A percentile compares a stretch with the other conserved stretches of the same genome.
Evolutionary conservation across 1,284 basidiomycete species (phyloP).

Genomic region (Malassezia sympodialis): DNA sequence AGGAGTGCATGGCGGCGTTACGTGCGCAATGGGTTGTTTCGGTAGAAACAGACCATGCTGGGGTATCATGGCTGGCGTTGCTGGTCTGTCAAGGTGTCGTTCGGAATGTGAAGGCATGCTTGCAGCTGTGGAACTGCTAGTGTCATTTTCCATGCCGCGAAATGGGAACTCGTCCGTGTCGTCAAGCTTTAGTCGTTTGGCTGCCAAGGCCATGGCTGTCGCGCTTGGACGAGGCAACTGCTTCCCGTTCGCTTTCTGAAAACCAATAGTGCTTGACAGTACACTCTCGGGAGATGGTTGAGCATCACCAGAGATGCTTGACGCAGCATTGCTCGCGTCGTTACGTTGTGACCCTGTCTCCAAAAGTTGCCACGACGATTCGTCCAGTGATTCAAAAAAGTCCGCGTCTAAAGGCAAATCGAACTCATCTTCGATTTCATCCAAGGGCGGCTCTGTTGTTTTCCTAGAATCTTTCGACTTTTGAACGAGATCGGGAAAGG

Average conservation of each 20-base stretch:
- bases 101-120: not conserved
- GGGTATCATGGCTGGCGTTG: not conserved
- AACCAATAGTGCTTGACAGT: not conserved
- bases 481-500: not conserved
- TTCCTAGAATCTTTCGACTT: not conserved
- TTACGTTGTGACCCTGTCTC: not conserved
- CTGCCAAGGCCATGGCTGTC: conserved; percentile 11
- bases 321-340: not conserved
- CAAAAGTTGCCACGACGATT: conserved; percentile 11
- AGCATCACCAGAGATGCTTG: not conserved
- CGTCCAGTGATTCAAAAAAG: conserved; percentile 17
- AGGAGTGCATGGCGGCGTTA: not conserved
- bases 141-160: not conserved
- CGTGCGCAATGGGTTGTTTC: not conserved
- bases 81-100: not conserved
- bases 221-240: conserved; percentile 12
- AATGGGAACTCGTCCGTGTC: not conserved
- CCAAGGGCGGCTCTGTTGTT: not conserved
- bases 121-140: not conserved
- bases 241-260: conserved; percentile 15
- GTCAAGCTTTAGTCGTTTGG: conserved; percentile 14
- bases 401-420: not conserved
- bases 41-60: conserved; percentile 3
- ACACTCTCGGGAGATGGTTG: not conserved
- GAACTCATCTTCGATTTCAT: not conserved